Evolutionary conservation across 2,329 filamentous ascomycete species (phyloP).

Genomic region (Cladosporium halotolerans): DNA sequence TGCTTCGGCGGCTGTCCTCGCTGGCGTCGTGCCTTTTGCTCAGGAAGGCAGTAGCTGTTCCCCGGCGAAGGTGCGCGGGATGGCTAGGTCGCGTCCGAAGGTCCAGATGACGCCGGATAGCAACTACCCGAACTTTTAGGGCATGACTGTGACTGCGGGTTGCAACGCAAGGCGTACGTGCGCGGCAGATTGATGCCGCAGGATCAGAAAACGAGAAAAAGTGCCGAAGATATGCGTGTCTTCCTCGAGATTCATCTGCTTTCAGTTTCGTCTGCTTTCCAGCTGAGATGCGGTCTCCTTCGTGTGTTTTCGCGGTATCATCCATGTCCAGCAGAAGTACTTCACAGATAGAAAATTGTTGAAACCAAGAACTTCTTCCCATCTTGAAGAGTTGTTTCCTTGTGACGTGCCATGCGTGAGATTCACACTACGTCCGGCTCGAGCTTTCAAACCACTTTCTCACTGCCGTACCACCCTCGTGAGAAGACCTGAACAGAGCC

Average conservation of each 20-base stretch:
- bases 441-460: constrained; percentile 36
- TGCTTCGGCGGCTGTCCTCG: neutral
- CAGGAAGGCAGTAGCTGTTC: neutral
- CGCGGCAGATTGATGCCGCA: too few relatives aligned
- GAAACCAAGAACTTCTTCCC: too few relatives aligned
- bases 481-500: constrained; percentile 45
- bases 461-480: constrained; percentile 43
- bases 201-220: too few relatives aligned
- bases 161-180: too few relatives aligned
- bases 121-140: neutral
- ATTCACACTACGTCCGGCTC: constrained; percentile 12
- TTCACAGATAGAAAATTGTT: too few relatives aligned
- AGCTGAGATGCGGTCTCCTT: neutral
- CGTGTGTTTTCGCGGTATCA: neutral
- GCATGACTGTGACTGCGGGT: neutral
- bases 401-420: too few relatives aligned
- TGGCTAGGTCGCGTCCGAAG: neutral
- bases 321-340: too few relatives aligned
- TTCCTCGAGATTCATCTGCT: neutral
- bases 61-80: neutral
- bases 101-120: neutral
- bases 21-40: neutral
- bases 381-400: too few relatives aligned
- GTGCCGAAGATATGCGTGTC: too few relatives aligned
- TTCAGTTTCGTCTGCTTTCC: neutral